Percentiles rank a stretch among this genome's conserved stretches.
Conservation (phyloP, 2,329 filamentous ascomycete species). For the Talaromyces sp. region DNA sequence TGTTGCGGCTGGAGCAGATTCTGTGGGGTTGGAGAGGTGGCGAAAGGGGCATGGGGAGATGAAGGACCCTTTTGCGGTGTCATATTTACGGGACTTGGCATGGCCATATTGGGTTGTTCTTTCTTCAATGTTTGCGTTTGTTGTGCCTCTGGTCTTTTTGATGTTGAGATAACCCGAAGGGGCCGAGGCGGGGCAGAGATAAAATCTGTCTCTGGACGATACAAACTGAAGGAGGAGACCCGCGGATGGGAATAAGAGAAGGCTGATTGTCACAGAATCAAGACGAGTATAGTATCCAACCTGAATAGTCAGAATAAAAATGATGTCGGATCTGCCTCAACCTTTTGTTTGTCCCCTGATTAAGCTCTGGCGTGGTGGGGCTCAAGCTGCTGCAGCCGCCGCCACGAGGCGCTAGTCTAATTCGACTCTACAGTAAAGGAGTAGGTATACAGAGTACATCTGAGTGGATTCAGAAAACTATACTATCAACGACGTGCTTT, state of each 20-base stretch:
- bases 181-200: neutral
- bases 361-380: neutral
- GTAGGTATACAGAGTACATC: neutral
- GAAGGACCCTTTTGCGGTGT: neutral
- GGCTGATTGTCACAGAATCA: neutral
- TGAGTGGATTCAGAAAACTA: neutral
- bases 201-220: neutral
- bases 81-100: neutral
- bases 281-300: too few relatives aligned
- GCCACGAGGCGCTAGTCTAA: neutral
- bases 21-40: neutral
- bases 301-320: neutral
- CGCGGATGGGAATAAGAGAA: neutral
- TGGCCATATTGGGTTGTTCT: neutral
- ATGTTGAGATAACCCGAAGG: neutral
- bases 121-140: neutral
- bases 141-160: neutral
- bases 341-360: neutral
- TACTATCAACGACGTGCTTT: neutral
- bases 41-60: neutral
- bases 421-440: neutral
- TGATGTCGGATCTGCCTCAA: neutral
- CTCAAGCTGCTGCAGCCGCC: neutral
- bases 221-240: neutral
- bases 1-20: slow-evolving; percentile 5